Conservation (phyloP, 2,329 filamentous ascomycete species). For the Tricladium varicosporioides region DNA sequence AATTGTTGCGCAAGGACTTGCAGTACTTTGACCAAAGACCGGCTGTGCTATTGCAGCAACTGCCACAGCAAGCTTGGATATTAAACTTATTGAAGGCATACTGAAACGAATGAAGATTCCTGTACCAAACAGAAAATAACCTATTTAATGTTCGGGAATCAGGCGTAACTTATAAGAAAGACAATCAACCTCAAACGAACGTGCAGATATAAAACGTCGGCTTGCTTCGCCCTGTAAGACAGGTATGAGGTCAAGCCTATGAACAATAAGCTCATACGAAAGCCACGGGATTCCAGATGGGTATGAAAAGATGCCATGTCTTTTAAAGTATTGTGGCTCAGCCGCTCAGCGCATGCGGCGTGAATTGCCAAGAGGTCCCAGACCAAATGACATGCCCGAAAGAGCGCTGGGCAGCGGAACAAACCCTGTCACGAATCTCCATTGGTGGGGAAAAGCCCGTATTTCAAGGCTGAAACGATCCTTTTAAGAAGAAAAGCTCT, state of each 20-base stretch:
- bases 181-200: not conserved
- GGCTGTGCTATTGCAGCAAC: constrained; percentile 5
- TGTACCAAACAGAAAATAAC: not conserved
- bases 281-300: not conserved
- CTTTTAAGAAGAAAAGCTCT: too few relatives aligned
- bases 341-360: not conserved
- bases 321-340: not conserved
- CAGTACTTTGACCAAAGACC: not conserved
- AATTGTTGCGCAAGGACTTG: not conserved
- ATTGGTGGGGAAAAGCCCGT: too few relatives aligned
- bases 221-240: too few relatives aligned
- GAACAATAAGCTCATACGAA: not conserved
- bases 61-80: constrained; percentile 1
- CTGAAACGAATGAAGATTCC: not conserved
- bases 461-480: too few relatives aligned
- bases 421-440: too few relatives aligned
- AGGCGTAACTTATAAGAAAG: not conserved
- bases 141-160: not conserved
- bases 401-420: too few relatives aligned
- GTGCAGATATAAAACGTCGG: too few relatives aligned
- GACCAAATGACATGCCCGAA: too few relatives aligned
- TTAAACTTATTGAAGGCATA: constrained; percentile 4
- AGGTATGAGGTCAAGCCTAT: not conserved
- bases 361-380: not conserved
- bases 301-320: not conserved